These are phyloP conservation scores for Plantago coronopus DNA, from an alignment of 305 asterid species.

Conservation along the genomic window DNA sequence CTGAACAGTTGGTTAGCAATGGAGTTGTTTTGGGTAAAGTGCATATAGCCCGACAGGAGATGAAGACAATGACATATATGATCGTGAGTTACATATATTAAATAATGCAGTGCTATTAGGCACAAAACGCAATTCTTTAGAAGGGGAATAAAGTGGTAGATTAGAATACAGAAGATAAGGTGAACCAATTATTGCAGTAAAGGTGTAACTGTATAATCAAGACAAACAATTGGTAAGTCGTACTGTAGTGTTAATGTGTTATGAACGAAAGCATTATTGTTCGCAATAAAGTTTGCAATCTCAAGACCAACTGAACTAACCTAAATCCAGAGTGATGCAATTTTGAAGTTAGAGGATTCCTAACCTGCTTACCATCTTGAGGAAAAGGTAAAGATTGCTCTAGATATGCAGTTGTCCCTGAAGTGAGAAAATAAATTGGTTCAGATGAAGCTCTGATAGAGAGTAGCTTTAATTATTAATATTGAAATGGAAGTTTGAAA, in stretches of 20 bases:
- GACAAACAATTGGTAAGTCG: background rate
- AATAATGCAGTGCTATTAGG: background rate
- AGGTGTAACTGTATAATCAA: conserved; percentile 7
- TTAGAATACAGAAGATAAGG: background rate
- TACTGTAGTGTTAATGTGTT: background rate
- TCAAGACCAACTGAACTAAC: background rate
- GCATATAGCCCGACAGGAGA: conserved; percentile 14
- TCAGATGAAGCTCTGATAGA: no score
- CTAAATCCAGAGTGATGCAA: background rate
- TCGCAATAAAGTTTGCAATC: background rate
- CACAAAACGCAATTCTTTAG: no score
- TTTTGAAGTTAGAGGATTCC: conserved; percentile 21
- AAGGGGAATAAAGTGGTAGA: background rate
- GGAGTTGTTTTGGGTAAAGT: background rate
- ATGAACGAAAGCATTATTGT: background rate
- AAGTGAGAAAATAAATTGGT: conserved; percentile 23
- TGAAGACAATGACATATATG: conserved; percentile 7
- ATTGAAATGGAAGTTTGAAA: background rate
- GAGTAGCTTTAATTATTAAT: no score
- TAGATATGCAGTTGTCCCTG: conserved; percentile 90
- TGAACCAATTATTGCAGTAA: background rate
- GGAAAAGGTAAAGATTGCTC: conserved; percentile 97
- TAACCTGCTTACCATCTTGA: conserved; percentile 98
- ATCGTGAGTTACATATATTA: background rate
- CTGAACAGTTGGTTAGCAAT: background rate